Conservation (phyloP, 495 filamentous ascomycete genomes). For the Hyaloscypha bicolor region DNA sequence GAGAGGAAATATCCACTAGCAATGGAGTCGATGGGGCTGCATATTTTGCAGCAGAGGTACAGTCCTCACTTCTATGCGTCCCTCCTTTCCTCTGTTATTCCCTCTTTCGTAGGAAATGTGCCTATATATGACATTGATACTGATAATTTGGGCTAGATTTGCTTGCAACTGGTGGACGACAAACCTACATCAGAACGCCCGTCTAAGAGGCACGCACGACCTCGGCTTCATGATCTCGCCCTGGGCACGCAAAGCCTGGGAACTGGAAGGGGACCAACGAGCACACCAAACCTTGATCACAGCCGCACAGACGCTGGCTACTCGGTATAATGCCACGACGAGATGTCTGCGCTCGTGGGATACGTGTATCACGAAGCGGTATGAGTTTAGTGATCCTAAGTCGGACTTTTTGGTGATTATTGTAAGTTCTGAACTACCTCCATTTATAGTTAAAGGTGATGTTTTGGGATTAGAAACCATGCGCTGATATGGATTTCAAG, state of each 20-base stretch:
- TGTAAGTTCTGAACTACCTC: constrained; percentile 20
- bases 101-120: too few species aligned
- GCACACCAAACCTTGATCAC: constrained; percentile 36
- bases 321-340: constrained; percentile 37
- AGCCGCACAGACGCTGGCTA: constrained; percentile 42
- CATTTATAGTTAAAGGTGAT: too few species aligned
- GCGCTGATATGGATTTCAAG: neutral
- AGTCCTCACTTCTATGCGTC: too few species aligned
- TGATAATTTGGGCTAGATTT: too few species aligned
- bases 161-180: constrained; percentile 33
- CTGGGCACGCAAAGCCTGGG: constrained; percentile 40
- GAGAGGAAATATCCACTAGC: constrained; percentile 34
- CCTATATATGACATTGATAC: too few species aligned
- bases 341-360: constrained; percentile 45
- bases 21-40: neutral
- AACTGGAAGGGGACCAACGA: constrained; percentile 36
- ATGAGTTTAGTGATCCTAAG: constrained; percentile 23
- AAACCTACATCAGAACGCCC: constrained; percentile 40
- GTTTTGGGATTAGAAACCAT: neutral
- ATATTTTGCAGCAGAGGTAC: too few species aligned
- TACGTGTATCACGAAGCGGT: constrained; percentile 36
- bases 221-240: constrained; percentile 48
- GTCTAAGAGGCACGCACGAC: constrained; percentile 44
- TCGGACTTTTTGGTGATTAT: constrained; percentile 47
- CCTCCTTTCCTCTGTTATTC: too few species aligned